Conservation (phyloP, 2,329 filamentous ascomycete species). For the Xylaria digitata region DNA sequence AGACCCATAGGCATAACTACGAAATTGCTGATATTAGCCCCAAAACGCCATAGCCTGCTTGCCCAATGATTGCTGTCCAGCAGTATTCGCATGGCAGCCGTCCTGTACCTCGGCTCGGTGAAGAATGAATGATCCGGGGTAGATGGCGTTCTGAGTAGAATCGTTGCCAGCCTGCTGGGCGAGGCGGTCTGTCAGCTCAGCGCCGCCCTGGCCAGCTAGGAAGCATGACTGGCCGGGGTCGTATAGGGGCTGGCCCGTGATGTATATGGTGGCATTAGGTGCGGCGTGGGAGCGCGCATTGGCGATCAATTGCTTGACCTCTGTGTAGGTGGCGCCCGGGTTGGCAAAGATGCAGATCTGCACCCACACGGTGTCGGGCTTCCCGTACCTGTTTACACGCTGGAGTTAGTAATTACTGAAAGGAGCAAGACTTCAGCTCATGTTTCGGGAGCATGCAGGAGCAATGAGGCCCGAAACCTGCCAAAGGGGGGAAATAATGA, state of each 20-base stretch:
- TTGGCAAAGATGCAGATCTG: conserved; percentile 50
- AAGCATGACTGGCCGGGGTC: conserved; percentile 35
- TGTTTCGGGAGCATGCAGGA: no score
- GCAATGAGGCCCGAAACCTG: no score
- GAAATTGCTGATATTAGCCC: conserved; percentile 26
- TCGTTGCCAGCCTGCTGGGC: conserved; percentile 45
- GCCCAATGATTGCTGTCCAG: conserved; percentile 44
- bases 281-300: conserved; percentile 48
- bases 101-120: conserved; percentile 45
- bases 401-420: no score
- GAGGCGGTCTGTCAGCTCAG: conserved; percentile 39
- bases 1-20: no score
- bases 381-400: no score
- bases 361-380: conserved; percentile 46
- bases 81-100: conserved; percentile 47
- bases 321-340: conserved; percentile 46
- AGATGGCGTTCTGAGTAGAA: conserved; percentile 39
- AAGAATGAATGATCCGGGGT: conserved; percentile 45
- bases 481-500: no score
- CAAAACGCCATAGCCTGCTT: conserved; percentile 44
- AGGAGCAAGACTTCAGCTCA: no score
- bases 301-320: conserved; percentile 47
- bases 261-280: conserved; percentile 43
- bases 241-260: conserved; percentile 50
- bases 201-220: conserved; percentile 33